Conservation (phyloP, 164 flowering plant genomes). For the Kalanchoe fedtschenkoi region DNA sequence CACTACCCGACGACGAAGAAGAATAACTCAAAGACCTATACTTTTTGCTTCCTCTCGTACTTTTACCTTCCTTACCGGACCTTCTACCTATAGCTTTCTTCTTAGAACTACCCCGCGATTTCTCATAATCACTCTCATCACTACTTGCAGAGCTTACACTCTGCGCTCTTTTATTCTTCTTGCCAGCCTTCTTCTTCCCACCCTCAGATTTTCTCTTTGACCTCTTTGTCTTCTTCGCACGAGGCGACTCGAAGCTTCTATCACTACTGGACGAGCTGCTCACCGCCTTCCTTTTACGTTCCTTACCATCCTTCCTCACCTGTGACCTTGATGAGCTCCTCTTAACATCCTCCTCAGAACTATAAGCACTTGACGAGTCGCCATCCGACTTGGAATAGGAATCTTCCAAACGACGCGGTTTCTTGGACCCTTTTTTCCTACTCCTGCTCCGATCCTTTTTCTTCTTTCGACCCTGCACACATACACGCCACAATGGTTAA, state of each 20-base stretch:
- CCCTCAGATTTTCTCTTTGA: slow-evolving; percentile 21
- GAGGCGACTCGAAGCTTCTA: slow-evolving; percentile 18
- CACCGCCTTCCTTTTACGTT: slow-evolving; percentile 30
- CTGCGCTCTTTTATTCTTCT: slow-evolving; percentile 36
- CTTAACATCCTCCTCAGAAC: slow-evolving; percentile 30
- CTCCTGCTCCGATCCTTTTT: slow-evolving; percentile 24
- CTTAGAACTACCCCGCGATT: slow-evolving; percentile 22
- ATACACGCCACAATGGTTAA: slow-evolving; percentile 1
- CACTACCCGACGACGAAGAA: slow-evolving; percentile 22
- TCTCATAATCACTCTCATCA: slow-evolving; percentile 22
- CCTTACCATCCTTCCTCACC: slow-evolving; percentile 19
- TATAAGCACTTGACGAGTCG: slow-evolving; percentile 27
- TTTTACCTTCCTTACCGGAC: slow-evolving; percentile 7
- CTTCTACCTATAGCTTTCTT: slow-evolving; percentile 18
- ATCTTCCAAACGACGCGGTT: slow-evolving; percentile 26
- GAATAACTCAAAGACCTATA: slow-evolving; percentile 36
- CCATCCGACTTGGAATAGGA: slow-evolving; percentile 34
- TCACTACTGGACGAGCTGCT: slow-evolving; percentile 27
- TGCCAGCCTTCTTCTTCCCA: slow-evolving; percentile 26
- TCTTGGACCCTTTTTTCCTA: slow-evolving; percentile 49
- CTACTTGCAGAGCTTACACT: slow-evolving; percentile 33
- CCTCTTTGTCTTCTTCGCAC: slow-evolving; percentile 28
- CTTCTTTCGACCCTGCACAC: slow-evolving; percentile 20
- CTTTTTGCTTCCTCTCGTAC: slow-evolving; percentile 9
- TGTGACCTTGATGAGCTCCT: slow-evolving; percentile 33